Evolutionary conservation across 2,329 filamentous ascomycete species (phyloP).

Genomic region (Talaromyces sp.): DNA sequence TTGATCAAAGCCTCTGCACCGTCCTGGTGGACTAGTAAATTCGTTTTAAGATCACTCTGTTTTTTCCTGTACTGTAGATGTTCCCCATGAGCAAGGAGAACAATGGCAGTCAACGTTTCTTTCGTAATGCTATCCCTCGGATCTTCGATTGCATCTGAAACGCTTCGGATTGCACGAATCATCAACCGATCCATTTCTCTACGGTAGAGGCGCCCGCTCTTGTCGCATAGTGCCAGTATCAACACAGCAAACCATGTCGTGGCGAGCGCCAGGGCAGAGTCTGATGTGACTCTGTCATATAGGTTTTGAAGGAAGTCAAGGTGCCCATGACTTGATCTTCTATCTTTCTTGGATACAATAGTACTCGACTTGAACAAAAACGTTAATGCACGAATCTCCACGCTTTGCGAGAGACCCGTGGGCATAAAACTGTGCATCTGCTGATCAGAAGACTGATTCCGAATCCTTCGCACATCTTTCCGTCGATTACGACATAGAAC

Average conservation of each 20-base stretch:
- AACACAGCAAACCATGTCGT: slow-evolving; percentile 16
- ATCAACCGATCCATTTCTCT: not conserved
- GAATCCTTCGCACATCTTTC: not conserved
- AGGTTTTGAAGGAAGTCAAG: slow-evolving; percentile 12
- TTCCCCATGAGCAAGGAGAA: slow-evolving; percentile 14
- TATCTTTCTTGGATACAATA: not conserved
- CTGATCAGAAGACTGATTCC: not conserved
- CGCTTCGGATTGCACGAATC: not conserved
- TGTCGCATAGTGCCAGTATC: slow-evolving; percentile 1
- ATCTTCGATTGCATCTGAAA: not conserved
- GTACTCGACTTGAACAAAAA: slow-evolving; percentile 3
- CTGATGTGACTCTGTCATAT: not conserved
- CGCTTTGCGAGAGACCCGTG: not conserved
- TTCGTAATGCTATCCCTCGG: slow-evolving; percentile 4
- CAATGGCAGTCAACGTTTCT: slow-evolving; percentile 13
- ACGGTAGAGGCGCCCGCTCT: not conserved
- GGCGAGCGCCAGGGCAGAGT: slow-evolving; percentile 5
- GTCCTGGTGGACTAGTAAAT: slow-evolving; percentile 7
- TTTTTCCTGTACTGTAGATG: slow-evolving; percentile 3
- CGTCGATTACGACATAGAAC: slow-evolving; percentile 11
- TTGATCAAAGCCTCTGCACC: slow-evolving; percentile 17
- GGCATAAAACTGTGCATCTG: not conserved
- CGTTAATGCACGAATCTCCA: slow-evolving; percentile 2
- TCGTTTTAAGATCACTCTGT: not conserved
- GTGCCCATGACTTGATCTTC: slow-evolving; percentile 13